Conservation (phyloP, 2,329 filamentous ascomycete genomes). For the Diaporthe capsici region DNA sequence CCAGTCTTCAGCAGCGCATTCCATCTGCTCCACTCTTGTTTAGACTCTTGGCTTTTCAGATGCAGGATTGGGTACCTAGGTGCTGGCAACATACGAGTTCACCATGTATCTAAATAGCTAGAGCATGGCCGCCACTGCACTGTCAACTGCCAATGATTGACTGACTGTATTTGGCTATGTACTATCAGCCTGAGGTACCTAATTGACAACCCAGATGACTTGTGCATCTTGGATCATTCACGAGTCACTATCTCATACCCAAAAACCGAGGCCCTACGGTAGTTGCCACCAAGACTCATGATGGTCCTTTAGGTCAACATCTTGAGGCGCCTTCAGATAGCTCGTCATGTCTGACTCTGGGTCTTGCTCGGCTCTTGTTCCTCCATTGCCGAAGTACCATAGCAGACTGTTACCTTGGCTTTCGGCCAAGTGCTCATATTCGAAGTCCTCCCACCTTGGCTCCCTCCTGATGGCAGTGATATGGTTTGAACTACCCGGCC, state of each 20-base stretch:
- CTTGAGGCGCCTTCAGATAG: conserved; percentile 70
- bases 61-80: not conserved
- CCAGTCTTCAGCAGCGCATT: not conserved
- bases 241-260: not conserved
- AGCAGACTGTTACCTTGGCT: conserved; percentile 65
- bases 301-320: conserved; percentile 72
- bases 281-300: conserved; percentile 78
- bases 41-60: not conserved
- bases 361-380: conserved; percentile 71
- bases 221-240: not conserved
- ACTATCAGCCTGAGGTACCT: not conserved
- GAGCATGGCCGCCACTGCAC: not conserved
- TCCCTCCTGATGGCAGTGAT: conserved; percentile 69
- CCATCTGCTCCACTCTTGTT: not conserved
- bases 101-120: not conserved
- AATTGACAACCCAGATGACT: not conserved
- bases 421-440: conserved; percentile 61
- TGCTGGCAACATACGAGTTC: not conserved
- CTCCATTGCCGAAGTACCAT: conserved; percentile 78
- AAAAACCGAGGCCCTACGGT: conserved; percentile 45
- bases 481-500: conserved; percentile 77
- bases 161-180: not conserved
- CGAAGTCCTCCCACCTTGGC: conserved; percentile 70
- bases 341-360: conserved; percentile 71
- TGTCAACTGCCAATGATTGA: not conserved